A percentile compares a stretch with the other conserved stretches of the same genome.
Conservation (phyloP, 257 asterid species). For the Eustoma russellianum region DNA sequence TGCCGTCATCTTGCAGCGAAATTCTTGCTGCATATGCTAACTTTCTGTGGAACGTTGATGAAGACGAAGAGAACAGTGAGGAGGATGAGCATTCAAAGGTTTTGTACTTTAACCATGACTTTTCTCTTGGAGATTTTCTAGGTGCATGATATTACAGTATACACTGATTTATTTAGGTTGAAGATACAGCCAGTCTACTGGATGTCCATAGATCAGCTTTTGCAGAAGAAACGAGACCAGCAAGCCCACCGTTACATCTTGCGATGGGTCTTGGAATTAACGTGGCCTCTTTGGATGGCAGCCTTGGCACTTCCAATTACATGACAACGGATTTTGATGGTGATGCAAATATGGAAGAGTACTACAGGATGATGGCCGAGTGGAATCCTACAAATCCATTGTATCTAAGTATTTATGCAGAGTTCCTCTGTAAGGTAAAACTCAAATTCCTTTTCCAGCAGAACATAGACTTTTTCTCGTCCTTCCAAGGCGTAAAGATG, state of each 20-base stretch:
- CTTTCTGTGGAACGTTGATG: slow-evolving; percentile 75
- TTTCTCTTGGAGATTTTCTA: background rate
- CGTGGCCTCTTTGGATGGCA: slow-evolving; percentile 17
- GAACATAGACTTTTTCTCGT: background rate
- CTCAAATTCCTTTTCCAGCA: background rate
- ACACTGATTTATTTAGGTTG: slow-evolving; percentile 26
- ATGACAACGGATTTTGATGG: slow-evolving; percentile 15
- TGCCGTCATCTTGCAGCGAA: slow-evolving; percentile 34
- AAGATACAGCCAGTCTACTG: slow-evolving; percentile 15
- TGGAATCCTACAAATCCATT: slow-evolving; percentile 52
- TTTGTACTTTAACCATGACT: background rate
- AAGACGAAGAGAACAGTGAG: slow-evolving; percentile 31
- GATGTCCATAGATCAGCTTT: slow-evolving; percentile 13
- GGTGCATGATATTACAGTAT: slow-evolving; percentile 1
- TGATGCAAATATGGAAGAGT: slow-evolving; percentile 29
- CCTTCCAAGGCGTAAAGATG: too few relatives aligned
- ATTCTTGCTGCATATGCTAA: slow-evolving; percentile 74
- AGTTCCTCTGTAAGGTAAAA: slow-evolving; percentile 56
- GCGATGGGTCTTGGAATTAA: slow-evolving; percentile 66
- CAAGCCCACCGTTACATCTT: slow-evolving; percentile 66
- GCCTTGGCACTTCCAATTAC: slow-evolving; percentile 6
- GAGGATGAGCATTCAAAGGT: slow-evolving; percentile 32
- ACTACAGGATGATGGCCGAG: slow-evolving; percentile 47
- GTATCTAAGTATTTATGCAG: slow-evolving; percentile 45
- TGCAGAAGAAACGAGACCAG: slow-evolving; percentile 35